A percentile compares a stretch with the other conserved stretches of the same genome.
These are phyloP conservation scores for Citrus sp. DNA, from an alignment of 345 rosid species.

Conservation along the genomic window DNA sequence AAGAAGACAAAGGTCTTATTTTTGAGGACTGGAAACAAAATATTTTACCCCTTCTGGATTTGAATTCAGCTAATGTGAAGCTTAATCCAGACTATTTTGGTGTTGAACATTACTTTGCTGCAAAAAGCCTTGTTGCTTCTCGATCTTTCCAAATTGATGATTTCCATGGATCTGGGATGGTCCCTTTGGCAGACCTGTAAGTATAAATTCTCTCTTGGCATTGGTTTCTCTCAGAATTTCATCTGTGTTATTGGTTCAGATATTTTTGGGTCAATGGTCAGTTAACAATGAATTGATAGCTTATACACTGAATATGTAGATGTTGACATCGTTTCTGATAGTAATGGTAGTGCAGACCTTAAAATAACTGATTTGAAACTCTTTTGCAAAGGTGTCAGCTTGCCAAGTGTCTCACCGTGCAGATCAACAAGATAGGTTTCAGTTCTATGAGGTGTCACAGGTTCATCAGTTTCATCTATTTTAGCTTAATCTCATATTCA, in stretches of 20 bases:
- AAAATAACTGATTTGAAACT: neutral
- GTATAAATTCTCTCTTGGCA: conserved; percentile 18
- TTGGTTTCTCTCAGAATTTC: neutral
- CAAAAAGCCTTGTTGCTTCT: conserved; percentile 69
- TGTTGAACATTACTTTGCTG: conserved; percentile 61
- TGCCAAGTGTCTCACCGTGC: neutral
- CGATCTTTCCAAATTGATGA: conserved; percentile 75
- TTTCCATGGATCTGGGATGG: conserved; percentile 83
- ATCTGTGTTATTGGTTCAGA: neutral
- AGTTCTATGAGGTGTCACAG: neutral
- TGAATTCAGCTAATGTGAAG: conserved; percentile 27
- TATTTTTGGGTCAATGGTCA: neutral
- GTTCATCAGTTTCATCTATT: neutral
- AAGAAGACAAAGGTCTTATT: conserved; percentile 69
- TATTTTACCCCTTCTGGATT: conserved; percentile 58
- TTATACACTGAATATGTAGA: neutral
- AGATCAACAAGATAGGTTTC: neutral
- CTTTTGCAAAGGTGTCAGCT: neutral
- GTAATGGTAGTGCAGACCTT: neutral
- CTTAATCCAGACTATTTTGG: conserved; percentile 43
- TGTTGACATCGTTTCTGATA: neutral
- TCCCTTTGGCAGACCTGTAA: conserved; percentile 94
- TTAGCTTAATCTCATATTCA: neutral
- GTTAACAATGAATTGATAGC: neutral
- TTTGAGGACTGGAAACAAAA: conserved; percentile 73